Evolutionary conservation across 495 filamentous ascomycete genomes (phyloP).

Genomic region (Paragyromitra xinjiangensis): DNA sequence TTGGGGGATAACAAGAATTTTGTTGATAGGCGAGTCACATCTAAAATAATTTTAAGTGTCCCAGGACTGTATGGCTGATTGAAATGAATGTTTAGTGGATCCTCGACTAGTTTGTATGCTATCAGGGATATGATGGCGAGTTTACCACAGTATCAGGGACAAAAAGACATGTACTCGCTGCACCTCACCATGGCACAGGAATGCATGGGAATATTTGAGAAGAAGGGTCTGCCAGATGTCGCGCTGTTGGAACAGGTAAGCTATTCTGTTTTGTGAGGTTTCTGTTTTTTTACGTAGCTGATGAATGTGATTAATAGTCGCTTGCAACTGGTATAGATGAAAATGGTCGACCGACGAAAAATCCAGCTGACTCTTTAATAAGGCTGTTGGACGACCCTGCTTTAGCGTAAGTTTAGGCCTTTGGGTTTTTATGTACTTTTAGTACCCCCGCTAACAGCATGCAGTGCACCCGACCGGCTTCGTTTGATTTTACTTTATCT

Average conservation of each 20-base stretch:
- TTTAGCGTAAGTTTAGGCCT: constrained; percentile 44
- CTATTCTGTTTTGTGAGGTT: constrained; percentile 1
- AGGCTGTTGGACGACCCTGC: constrained; percentile 79
- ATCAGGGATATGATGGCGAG: constrained; percentile 98
- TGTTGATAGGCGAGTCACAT: constrained; percentile 67
- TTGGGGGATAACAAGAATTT: constrained; percentile 93
- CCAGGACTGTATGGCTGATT: constrained; percentile 8
- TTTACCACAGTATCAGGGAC: constrained; percentile 89
- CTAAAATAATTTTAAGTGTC: background rate
- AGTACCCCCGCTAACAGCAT: constrained; percentile 58
- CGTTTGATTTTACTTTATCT: constrained; percentile 85
- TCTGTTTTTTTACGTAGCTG: background rate
- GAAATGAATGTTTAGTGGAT: constrained; percentile 62
- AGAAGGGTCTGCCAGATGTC: constrained; percentile 83
- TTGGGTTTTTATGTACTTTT: background rate
- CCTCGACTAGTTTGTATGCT: constrained; percentile 78
- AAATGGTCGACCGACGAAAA: constrained; percentile 88
- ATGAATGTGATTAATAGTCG: constrained; percentile 62
- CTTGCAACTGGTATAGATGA: constrained; percentile 93
- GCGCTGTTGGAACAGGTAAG: constrained; percentile 79
- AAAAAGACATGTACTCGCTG: constrained; percentile 93
- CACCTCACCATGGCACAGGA: constrained; percentile 98
- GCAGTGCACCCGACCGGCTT: constrained; percentile 73
- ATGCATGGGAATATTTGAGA: constrained; percentile 90
- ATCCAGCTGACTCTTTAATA: constrained; percentile 83